Base-by-base conservation (phyloP, 2,329 filamentous ascomycete species). In the Xylaria sp. region DNA sequence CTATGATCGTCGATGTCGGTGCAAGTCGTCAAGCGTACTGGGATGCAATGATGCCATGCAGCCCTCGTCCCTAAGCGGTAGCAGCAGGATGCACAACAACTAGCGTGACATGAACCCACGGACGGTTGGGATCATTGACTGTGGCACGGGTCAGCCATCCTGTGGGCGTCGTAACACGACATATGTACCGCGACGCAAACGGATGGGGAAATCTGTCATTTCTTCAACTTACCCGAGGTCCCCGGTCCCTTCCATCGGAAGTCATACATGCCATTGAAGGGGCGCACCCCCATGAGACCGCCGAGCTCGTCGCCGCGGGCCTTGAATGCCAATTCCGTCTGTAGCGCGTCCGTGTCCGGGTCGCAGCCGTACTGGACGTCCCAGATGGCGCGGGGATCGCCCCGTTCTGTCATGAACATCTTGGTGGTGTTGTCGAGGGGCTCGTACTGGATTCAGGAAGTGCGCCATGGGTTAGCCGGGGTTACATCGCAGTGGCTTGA, bases 371-470 rank as follows among this genome's bases (percentile, higher is more conserved):
- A 82, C 6, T 74, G 73, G n/a, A 80, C 78, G 45, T 80, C 73
- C 62, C 81, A 83, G 61, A 81, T 71, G 23, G 81, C 82, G 13
- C 78, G 76, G 1, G 82, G 81, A 62, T 83, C 81, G 8, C 78
- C 78, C 2, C 82, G 80, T 32, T 82, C 77, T 2, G 82, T 83
- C 79, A 83, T 83, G 75, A 84, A 84, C 72, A 83, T 78, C 73
- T 84, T 84, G 46, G 82, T 84, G 3, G 82, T 84, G 70, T 84
- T 81, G 70, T 84, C 82, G 34, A 76, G 74, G n/a, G 73, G 72
- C 25, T 80, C 78, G 66, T 82, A 82, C 81, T 82, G 60, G 8
- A 56, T 8, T 55, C 15, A 5, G 43, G 9, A 20, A 13, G 28
- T 9, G 62, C 46, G 55, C 30, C 62, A 23, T 39, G 43, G 43